These are phyloP conservation scores for Fusarium coicis DNA, from an alignment of 2,329 filamentous ascomycete species.

Conservation along the genomic window DNA sequence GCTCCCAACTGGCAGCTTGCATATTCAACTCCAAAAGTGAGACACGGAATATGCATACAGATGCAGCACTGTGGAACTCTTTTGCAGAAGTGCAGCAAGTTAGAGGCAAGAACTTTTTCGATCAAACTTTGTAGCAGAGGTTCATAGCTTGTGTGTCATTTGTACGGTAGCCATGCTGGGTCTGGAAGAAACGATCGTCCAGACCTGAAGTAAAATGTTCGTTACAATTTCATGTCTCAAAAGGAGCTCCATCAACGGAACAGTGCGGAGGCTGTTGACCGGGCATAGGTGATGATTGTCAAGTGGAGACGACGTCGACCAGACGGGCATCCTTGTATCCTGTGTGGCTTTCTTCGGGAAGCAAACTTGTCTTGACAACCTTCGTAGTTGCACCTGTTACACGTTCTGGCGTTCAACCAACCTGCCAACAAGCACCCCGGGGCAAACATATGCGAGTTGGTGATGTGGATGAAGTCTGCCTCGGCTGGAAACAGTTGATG, in stretches of 20 bases:
- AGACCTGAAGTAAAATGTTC: background rate
- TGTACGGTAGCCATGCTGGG: background rate
- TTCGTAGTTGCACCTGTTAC: conserved; percentile 7
- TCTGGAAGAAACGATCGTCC: background rate
- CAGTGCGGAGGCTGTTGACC: conserved; percentile 23
- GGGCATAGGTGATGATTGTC: background rate
- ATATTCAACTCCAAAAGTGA: conserved; percentile 10
- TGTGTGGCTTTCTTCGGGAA: conserved; percentile 19
- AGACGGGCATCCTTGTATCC: conserved; percentile 21
- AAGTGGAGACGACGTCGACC: conserved; percentile 22
- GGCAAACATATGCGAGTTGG: conserved; percentile 19
- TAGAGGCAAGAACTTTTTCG: background rate
- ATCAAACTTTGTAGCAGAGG: conserved; percentile 4
- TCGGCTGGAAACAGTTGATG: conserved; percentile 14
- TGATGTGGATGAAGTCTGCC: conserved; percentile 2
- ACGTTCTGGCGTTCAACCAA: conserved; percentile 16
- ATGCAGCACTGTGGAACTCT: conserved; percentile 21
- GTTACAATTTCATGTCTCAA: background rate
- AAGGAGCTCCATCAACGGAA: conserved; percentile 17
- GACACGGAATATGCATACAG: conserved; percentile 19
- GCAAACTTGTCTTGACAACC: conserved; percentile 24
- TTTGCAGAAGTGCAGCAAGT: conserved; percentile 10
- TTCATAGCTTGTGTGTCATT: background rate
- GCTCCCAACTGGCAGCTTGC: conserved; percentile 30
- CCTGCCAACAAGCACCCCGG: conserved; percentile 15